Evolutionary conservation across 1,139 yeast species (phyloP), one percentile per base, ranked within the genome.

Genomic region (Arxiozyma slooffiae): DNA sequence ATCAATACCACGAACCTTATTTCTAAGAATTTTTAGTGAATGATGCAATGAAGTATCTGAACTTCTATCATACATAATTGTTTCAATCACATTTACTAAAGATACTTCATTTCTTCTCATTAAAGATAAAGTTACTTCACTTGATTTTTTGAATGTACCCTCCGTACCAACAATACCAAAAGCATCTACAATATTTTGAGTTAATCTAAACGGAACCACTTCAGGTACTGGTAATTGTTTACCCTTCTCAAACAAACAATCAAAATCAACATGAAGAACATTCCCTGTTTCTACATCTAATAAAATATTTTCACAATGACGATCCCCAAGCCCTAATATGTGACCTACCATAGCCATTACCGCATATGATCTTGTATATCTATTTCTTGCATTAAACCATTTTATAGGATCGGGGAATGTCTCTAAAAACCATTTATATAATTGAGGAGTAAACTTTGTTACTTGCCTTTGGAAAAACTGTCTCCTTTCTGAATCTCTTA

Each of bases 311-410:
- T 94, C 98, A 60, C 96, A 86, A 64, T 94, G 99, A 34, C 99
- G 75, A 67, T 94, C 99, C 21, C 99, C 99, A 48, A 94, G 75
- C 7, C 96, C 94, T 44, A 85, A 74, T 51, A 92, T 81, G 64
- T 86, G 88, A 0, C 99, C 98, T 7, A 92, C 95, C 73, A 94
- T 89, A 0, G 97, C 90, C 98, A 94, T 94, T 0, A 90, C 98
- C 0, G 97, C 97, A 26, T 87, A 72, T 0, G 96, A 82, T 49
- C 96, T 73, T 0, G 87, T 81, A 63, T 79, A 94, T 26, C 76
- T 72, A 47, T 82, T 82, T 52, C 97, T 72, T 1, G 94, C 87
- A 48, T 77, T 76, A 55, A 88, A 83, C 98, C 98, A 94, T 1
- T 80, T 73, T 14, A 82, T 77, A 0, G 98, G 97, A 57, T 90